Evolutionary conservation across 768 basidiomycete genomes (phyloP).

Genomic region (Tylopilus plumbeoviolaceoides): DNA sequence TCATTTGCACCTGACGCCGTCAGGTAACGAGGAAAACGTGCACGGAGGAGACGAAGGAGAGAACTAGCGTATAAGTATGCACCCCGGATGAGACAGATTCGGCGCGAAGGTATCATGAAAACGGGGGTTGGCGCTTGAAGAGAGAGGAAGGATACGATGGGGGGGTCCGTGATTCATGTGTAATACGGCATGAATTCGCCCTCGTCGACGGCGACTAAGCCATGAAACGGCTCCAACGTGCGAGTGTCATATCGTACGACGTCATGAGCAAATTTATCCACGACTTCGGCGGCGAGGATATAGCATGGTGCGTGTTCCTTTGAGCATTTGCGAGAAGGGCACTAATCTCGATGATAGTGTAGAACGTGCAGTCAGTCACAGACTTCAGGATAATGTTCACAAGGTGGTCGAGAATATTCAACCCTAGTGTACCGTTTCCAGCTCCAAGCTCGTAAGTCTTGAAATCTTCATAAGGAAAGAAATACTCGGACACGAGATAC

Average conservation of each 20-base stretch:
- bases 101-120: slow-evolving; percentile 74
- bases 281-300: slow-evolving; percentile 92
- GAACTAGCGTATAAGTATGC: slow-evolving; percentile 86
- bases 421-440: slow-evolving; percentile 92
- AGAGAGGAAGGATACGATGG: slow-evolving; percentile 73
- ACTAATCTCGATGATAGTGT: slow-evolving; percentile 95
- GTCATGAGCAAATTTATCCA: slow-evolving; percentile 98
- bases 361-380: slow-evolving; percentile 90
- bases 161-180: slow-evolving; percentile 78
- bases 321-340: slow-evolving; percentile 72
- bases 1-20: slow-evolving; percentile 65
- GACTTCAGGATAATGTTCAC: slow-evolving; percentile 78
- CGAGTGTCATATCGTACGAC: slow-evolving; percentile 84
- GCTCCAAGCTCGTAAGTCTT: slow-evolving; percentile 97
- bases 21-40: slow-evolving; percentile 86
- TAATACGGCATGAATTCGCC: slow-evolving; percentile 87
- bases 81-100: slow-evolving; percentile 85
- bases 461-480: slow-evolving; percentile 95
- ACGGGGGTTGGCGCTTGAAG: slow-evolving; percentile 56
- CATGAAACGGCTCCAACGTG: slow-evolving; percentile 81
- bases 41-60: slow-evolving; percentile 76
- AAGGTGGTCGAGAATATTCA: slow-evolving; percentile 82
- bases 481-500: slow-evolving; percentile 87
- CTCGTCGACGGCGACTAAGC: slow-evolving; percentile 70
- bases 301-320: slow-evolving; percentile 83